phyloP scores from a whole-genome alignment of 345 rosid genomes.

The Garcia nutans region DNA sequence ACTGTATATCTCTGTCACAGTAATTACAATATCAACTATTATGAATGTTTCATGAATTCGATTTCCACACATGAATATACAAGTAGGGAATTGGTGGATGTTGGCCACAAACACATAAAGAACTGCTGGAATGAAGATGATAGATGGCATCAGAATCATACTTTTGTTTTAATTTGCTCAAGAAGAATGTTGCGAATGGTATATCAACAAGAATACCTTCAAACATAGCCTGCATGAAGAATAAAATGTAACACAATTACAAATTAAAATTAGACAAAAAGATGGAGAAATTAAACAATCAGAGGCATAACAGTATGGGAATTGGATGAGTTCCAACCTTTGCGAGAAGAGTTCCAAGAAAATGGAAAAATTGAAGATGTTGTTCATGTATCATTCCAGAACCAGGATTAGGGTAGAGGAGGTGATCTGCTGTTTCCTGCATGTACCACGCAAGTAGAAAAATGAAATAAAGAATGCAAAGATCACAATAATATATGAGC shows the following conservation, averaged over 20 bases:
- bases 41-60: too few species aligned
- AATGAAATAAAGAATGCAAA: background rate
- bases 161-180: conserved; percentile 97
- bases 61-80: background rate
- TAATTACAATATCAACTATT: too few species aligned
- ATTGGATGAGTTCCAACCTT: conserved; percentile 48
- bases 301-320: background rate
- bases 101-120: background rate
- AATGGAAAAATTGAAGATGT: conserved; percentile 93
- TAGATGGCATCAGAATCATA: conserved; percentile 36
- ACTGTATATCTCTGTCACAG: too few species aligned
- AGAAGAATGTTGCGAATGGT: conserved; percentile 97
- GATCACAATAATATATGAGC: background rate
- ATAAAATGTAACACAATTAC: conserved; percentile 9
- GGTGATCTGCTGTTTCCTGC: conserved; percentile 96
- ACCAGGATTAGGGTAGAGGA: conserved; percentile 97
- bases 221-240: conserved; percentile 82
- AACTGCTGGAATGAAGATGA: background rate
- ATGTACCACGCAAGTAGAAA: conserved; percentile 3
- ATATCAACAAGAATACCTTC: conserved; percentile 99
- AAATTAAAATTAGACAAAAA: background rate
- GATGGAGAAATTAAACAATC: background rate
- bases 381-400: conserved; percentile 96
- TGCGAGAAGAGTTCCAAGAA: conserved; percentile 87
- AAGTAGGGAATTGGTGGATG: background rate